phyloP scores from a whole-genome alignment of 2,329 filamentous ascomycete genomes.

The Amylocarpus encephaloides region DNA sequence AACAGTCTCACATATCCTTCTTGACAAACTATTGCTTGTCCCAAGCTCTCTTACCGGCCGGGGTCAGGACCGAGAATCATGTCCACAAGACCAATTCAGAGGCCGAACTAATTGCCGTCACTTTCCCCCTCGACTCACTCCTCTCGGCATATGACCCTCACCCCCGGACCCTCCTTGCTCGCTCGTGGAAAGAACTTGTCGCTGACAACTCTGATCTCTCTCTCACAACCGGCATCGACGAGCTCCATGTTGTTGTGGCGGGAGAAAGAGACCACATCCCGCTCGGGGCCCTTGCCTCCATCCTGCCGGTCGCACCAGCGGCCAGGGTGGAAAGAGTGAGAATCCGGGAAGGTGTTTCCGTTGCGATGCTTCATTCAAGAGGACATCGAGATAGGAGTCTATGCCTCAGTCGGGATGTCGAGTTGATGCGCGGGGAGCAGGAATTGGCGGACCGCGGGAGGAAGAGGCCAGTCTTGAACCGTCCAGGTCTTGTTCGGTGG shows the following conservation, averaged over 20 bases:
- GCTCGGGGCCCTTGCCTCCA: constrained; percentile 10
- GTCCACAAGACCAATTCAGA: too few relatives aligned
- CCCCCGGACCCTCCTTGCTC: constrained; percentile 12
- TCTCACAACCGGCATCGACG: constrained; percentile 11
- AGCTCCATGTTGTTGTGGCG: constrained; percentile 14
- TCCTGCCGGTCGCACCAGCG: constrained; percentile 33
- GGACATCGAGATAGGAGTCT: constrained; percentile 22
- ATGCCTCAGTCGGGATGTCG: too few relatives aligned
- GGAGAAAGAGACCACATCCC: constrained; percentile 18
- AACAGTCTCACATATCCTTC: too few relatives aligned
- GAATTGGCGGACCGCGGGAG: constrained; percentile 19
- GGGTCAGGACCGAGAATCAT: too few relatives aligned
- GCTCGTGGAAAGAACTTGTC: constrained; percentile 18
- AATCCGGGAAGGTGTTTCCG: constrained; percentile 27
- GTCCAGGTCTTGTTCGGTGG: constrained; percentile 20
- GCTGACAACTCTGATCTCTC: constrained; percentile 17
- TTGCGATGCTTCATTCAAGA: constrained; percentile 27
- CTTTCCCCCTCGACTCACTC: too few relatives aligned
- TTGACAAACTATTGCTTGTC: too few relatives aligned
- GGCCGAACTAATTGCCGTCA: too few relatives aligned
- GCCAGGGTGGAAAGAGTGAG: constrained; percentile 30
- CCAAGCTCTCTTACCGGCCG: too few relatives aligned
- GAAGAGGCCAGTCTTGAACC: constrained; percentile 19
- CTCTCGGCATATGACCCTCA: constrained; percentile 16
- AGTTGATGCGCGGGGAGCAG: background rate